Evolutionary conservation across 1,284 basidiomycete species (phyloP), one percentile per base, ranked within the genome.

Genomic region (Rhodotorula sp.): DNA sequence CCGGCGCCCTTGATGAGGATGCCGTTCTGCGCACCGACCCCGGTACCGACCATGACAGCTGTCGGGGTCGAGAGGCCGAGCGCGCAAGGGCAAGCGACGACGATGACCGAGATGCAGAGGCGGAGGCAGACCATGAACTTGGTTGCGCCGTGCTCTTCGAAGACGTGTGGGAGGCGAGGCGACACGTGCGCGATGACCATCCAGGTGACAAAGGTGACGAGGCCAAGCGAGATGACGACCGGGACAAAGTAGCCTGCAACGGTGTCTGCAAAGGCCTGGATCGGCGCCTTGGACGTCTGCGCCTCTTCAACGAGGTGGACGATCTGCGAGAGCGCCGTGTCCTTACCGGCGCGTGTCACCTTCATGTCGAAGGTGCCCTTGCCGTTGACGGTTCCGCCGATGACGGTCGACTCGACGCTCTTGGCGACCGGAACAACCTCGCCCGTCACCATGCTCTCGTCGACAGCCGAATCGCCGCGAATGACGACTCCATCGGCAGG

Each of bases 31-130:
- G 96, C 96, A 2, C 96, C 96, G 64, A 99, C 89, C 0, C 96
- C 96, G 0, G 96, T 99, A 39, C 96, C 96, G 51, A 99, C 96
- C 96, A 99, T 99, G 81, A 99, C 94, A 1, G 96, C 96, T 0
- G 96, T 99, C 0, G 96, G 96, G 0, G 96, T 99, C 68, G 91
- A 92, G 64, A 99, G 85, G 5, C 96, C 96, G 36, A 99, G 85
- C 0, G 96, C 96, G 79, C 96, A 99, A 0, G 96, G 96, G 80
- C 96, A 99, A 7, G 96, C 96, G 66, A 99, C 94, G 55, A 99
- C 96, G 67, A 99, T 87, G 72, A 99, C 95, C 60, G 91, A 94
- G 78, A 99, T 99, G 80, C 95, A 98, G 74, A 99, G 88, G 83
- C 97, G 94, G 70, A 99, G 84, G 79, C 95, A 98, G 19, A 96